Conservation (phyloP, 352 stramenopile species). For the Phytophthora podocarpi region DNA sequence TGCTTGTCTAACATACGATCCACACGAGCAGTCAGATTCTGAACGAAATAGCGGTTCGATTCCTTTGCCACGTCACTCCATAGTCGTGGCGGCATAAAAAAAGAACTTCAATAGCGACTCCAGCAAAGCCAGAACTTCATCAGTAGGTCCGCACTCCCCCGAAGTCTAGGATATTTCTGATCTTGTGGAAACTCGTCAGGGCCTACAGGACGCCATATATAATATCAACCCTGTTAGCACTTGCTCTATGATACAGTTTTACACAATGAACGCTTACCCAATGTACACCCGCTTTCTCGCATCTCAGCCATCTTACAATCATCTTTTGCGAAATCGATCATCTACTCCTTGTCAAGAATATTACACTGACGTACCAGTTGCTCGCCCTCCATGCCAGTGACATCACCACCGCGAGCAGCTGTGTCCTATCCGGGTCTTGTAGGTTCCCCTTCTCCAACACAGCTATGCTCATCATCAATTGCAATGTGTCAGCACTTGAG, state of each 20-base stretch:
- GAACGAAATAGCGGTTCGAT: not conserved
- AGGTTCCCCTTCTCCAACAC: too few species aligned
- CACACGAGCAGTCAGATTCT: not conserved
- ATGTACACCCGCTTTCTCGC: not conserved
- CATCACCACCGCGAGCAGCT: too few species aligned
- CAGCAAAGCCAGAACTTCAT: too few species aligned
- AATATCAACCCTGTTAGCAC: not conserved
- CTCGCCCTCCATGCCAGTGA: too few species aligned
- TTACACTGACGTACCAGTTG: too few species aligned
- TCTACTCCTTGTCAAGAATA: too few species aligned
- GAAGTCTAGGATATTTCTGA: too few species aligned
- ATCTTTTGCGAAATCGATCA: not conserved
- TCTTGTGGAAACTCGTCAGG: too few species aligned
- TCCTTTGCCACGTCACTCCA: not conserved
- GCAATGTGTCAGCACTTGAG: too few species aligned
- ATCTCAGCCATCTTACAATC: not conserved
- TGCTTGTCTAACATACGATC: constrained; percentile 11
- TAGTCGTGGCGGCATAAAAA: constrained; percentile 5
- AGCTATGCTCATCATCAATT: too few species aligned
- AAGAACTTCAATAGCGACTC: too few species aligned
- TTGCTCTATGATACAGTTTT: constrained; percentile 15
- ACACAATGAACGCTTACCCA: constrained; percentile 3
- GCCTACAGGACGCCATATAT: constrained; percentile 17
- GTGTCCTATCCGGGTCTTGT: too few species aligned
- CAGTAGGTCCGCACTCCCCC: constrained; percentile 1